These are phyloP conservation scores for Collybiopsis confluens DNA, from an alignment of 768 basidiomycete species.

Conservation along the genomic window DNA sequence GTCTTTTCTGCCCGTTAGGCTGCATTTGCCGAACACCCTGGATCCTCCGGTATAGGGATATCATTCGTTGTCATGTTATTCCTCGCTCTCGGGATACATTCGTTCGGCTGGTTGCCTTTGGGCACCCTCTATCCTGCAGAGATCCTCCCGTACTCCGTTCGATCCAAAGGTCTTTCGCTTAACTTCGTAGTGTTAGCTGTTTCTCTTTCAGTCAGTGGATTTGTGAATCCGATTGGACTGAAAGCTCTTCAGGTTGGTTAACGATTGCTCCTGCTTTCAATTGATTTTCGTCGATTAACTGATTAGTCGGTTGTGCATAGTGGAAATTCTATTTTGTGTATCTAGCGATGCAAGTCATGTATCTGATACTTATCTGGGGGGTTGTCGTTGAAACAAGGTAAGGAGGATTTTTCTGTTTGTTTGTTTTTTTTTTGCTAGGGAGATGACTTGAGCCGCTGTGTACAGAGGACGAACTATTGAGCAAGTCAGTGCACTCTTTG, in stretches of 20 bases:
- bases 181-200: constrained; percentile 44
- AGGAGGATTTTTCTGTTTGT: no score
- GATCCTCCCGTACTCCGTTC: constrained; percentile 57
- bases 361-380: no score
- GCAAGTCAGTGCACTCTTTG: no score
- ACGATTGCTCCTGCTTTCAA: no score
- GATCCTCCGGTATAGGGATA: constrained; percentile 53
- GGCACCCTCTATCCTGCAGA: constrained; percentile 54
- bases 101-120: constrained; percentile 53
- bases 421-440: no score
- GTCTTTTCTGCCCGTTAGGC: constrained; percentile 31
- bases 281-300: no score
- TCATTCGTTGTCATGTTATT: constrained; percentile 34
- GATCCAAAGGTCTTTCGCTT: constrained; percentile 55
- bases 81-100: not conserved
- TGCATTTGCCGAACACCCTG: constrained; percentile 38
- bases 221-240: constrained; percentile 57
- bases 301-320: no score
- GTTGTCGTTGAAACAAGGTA: no score
- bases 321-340: no score
- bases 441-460: no score
- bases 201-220: constrained; percentile 52
- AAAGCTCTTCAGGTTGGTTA: not conserved
- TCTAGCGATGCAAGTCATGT: no score
- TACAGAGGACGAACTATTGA: no score